Base-by-base conservation (phyloP, 257 asterid species). In the Solanum lycopersicoides region DNA sequence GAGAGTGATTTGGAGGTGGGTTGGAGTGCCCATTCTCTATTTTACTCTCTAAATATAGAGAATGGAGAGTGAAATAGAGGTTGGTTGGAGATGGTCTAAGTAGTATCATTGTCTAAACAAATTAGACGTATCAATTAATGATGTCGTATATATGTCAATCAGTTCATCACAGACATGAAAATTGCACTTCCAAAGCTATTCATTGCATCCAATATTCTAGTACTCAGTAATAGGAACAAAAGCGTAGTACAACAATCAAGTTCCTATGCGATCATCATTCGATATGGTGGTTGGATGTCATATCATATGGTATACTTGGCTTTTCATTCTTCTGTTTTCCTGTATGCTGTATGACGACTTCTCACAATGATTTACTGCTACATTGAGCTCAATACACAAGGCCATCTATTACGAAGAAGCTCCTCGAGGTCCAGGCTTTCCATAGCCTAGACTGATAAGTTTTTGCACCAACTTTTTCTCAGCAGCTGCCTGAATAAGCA, bases 401-500 rank as follows among this genome's bases (percentile, higher is more conserved):
- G 12, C 3, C 47, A 45, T 71, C 79, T 75, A 45, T 50, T 88
- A 83, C 1, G 89, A 72, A 83, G 89, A 69, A 39, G 50, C 50
- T 86, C 87, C 86, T 86, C 88, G 86, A 91, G 86, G 85, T 83
- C 83, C 92, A 15, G 89, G 91, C 91, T 89, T 92, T 23, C 94
- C 86, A 87, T 93, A 93, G 80, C 98, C 98, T 83, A 97, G 87
- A 87, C 91, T 89, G 85, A 91, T 90, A 84, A 97, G 92, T 95
- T 96, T 97, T 71, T 93, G 95, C 88, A 94, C 90, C 93, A 97
- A 90, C 87, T 73, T 92, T 90, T 89, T 93, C 95, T 95, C 99
- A 84, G 98, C 99, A 72, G 87, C 94, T 69, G 93, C 98, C 99
- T 96, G 95, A 86, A 87, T 68, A 87, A 53, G 79, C 30, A 86